phyloP scores from a whole-genome alignment of 441 rosid genomes.

The Mallotus japonicus region DNA sequence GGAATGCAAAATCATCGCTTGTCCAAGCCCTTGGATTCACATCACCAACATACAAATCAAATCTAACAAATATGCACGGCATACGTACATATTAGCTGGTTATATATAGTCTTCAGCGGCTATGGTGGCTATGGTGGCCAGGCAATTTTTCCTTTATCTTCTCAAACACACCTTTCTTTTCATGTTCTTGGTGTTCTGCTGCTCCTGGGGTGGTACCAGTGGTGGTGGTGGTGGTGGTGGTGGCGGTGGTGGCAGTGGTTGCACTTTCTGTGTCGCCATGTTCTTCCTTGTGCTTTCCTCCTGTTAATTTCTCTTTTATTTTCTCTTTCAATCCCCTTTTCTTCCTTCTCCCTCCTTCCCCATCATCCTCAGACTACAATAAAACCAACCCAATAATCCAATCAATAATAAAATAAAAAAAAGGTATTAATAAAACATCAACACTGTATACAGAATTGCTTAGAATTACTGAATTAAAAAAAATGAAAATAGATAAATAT shows the following conservation, averaged over 20 bases:
- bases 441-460: no score
- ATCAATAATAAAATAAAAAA: no score
- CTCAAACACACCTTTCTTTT: constrained; percentile 55
- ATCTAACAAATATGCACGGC: no score
- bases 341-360: constrained; percentile 74
- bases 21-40: no score
- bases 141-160: constrained; percentile 70
- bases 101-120: constrained; percentile 8
- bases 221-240: constrained; percentile 4
- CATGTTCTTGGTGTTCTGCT: constrained; percentile 34
- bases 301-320: constrained; percentile 57
- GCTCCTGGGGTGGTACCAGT: background rate
- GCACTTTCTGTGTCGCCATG: constrained; percentile 15
- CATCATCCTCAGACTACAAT: constrained; percentile 64
- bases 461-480: no score
- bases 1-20: no score
- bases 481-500: no score
- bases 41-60: no score
- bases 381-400: no score
- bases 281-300: constrained; percentile 38
- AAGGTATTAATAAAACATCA: no score
- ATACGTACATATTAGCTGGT: no score
- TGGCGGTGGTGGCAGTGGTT: constrained; percentile 20
- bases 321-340: constrained; percentile 59
- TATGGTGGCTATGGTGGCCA: constrained; percentile 48